phyloP scores from a whole-genome alignment of 1,139 yeast genomes.

The Geotrichum australiense region DNA sequence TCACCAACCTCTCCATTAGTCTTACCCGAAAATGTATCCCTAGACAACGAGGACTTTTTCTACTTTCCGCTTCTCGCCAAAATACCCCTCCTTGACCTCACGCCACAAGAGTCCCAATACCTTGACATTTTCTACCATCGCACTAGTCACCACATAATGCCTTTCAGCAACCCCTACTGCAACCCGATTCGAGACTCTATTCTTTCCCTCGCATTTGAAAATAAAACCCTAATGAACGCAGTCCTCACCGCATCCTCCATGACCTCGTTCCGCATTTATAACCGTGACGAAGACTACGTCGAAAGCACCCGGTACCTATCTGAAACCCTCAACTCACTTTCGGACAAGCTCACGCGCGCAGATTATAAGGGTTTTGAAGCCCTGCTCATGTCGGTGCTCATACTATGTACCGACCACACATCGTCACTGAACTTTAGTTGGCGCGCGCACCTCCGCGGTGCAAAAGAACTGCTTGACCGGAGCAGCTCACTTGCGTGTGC shows the following conservation, averaged over 20 bases:
- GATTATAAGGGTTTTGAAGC: slow-evolving; percentile 9
- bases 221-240: slow-evolving; percentile 8
- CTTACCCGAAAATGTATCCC: neutral
- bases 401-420: slow-evolving; percentile 15
- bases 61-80: slow-evolving; percentile 2
- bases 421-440: slow-evolving; percentile 12
- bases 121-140: slow-evolving; percentile 11
- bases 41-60: neutral
- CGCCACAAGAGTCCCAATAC: slow-evolving; percentile 7
- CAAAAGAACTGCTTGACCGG: slow-evolving; percentile 12
- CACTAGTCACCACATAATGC: slow-evolving; percentile 13
- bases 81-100: slow-evolving; percentile 3
- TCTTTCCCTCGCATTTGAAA: slow-evolving; percentile 9
- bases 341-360: neutral
- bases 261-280: slow-evolving; percentile 11
- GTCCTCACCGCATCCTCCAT: slow-evolving; percentile 13
- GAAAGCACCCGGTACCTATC: slow-evolving; percentile 6
- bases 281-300: slow-evolving; percentile 4
- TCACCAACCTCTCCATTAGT: neutral
- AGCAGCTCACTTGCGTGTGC: neutral
- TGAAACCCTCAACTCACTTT: slow-evolving; percentile 7
- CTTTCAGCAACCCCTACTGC: slow-evolving; percentile 7
- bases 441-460: slow-evolving; percentile 15
- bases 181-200: slow-evolving; percentile 13
- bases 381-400: slow-evolving; percentile 8